These are phyloP conservation scores for Diaporthe caulivora DNA, from an alignment of 2,329 filamentous ascomycete species.

Conservation along the genomic window DNA sequence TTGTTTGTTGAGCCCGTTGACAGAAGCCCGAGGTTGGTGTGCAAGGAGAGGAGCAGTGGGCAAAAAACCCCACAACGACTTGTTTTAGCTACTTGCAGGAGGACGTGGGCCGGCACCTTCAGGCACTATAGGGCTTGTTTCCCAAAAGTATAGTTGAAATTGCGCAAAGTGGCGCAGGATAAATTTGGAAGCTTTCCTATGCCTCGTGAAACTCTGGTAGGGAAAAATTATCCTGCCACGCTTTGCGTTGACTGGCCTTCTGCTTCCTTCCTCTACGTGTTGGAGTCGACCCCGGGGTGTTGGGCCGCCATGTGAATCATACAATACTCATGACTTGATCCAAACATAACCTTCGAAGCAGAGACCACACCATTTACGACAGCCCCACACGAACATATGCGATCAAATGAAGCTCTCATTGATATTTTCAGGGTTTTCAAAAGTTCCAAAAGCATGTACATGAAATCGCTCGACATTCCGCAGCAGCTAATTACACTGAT, in stretches of 20 bases:
- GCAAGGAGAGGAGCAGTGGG: not conserved
- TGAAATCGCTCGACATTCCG: not conserved
- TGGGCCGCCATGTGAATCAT: too few relatives aligned
- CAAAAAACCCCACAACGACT: not conserved
- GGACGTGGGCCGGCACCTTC: too few relatives aligned
- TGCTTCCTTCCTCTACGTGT: too few relatives aligned
- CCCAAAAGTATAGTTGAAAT: too few relatives aligned
- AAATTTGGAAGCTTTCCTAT: too few relatives aligned
- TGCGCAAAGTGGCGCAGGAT: too few relatives aligned
- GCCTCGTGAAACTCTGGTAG: too few relatives aligned
- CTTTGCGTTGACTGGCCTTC: too few relatives aligned
- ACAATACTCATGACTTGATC: not conserved
- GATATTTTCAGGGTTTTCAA: not conserved
- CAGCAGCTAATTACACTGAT: not conserved
- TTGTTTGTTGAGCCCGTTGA: not conserved
- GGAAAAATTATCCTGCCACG: too few relatives aligned
- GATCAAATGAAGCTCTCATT: not conserved
- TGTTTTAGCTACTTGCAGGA: not conserved
- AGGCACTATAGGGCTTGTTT: too few relatives aligned
- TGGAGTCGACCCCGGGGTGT: too few relatives aligned
- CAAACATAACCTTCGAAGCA: not conserved
- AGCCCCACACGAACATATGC: not conserved
- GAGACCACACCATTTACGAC: not conserved
- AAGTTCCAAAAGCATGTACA: not conserved
- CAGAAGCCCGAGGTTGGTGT: not conserved